A percentile compares a stretch with the other conserved stretches of the same genome.
These are phyloP conservation scores for Suillus clintonianus DNA, from an alignment of 768 basidiomycete species.

Conservation along the genomic window DNA sequence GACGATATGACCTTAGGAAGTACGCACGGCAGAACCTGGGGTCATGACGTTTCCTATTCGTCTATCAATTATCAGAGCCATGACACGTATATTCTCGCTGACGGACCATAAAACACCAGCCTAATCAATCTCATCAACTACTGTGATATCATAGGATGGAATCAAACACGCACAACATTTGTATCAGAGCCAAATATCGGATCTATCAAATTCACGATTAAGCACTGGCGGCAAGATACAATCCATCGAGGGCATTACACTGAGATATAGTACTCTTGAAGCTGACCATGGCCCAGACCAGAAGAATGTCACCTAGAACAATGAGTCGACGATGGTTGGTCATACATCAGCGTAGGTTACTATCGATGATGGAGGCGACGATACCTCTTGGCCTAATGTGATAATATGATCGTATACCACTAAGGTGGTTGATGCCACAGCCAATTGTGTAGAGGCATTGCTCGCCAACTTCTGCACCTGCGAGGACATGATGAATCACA, in stretches of 20 bases:
- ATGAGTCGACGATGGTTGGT: background rate
- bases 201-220: background rate
- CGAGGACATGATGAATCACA: background rate
- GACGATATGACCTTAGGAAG: background rate
- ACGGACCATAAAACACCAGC: background rate
- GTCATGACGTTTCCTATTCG: background rate
- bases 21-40: background rate
- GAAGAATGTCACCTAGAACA: background rate
- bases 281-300: background rate
- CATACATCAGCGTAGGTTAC: background rate
- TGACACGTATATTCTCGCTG: background rate
- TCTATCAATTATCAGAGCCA: background rate
- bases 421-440: conserved; percentile 5
- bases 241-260: background rate
- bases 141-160: background rate
- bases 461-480: background rate
- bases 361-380: background rate
- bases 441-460: background rate
- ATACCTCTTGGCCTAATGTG: conserved; percentile 42
- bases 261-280: conserved; percentile 1
- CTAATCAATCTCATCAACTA: background rate
- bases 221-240: background rate
- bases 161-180: background rate
- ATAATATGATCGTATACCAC: conserved; percentile 21
- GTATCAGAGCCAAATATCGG: background rate